phyloP scores from a whole-genome alignment of 768 basidiomycete species.

The Asterophora lycoperdoides region DNA sequence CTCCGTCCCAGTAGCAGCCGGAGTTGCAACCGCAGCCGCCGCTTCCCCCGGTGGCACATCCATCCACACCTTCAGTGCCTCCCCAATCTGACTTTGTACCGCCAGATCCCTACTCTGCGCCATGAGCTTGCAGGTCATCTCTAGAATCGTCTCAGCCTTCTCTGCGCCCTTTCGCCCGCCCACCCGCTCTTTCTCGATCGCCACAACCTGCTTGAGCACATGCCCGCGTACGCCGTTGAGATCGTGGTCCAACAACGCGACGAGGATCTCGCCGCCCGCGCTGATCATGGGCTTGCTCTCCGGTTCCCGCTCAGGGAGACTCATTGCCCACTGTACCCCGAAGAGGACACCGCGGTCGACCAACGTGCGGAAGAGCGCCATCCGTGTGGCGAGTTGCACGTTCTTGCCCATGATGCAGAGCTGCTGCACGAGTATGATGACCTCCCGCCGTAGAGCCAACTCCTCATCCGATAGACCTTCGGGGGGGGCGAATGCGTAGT shows the following conservation, averaged over 20 bases:
- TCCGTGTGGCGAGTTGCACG: conserved; percentile 82
- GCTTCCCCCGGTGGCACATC: conserved; percentile 59
- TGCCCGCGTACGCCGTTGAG: conserved; percentile 80
- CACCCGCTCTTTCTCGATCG: conserved; percentile 62
- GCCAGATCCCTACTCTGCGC: conserved; percentile 79
- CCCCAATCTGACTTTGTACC: conserved; percentile 86
- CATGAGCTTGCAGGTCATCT: conserved; percentile 73
- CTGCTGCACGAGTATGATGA: conserved; percentile 86
- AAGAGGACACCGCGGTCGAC: conserved; percentile 86
- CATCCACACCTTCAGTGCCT: conserved; percentile 77
- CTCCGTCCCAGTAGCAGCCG: conserved; percentile 32
- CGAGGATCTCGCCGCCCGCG: conserved; percentile 81
- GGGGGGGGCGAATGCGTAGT: conserved; percentile 55
- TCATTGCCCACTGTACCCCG: conserved; percentile 90
- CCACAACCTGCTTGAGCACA: conserved; percentile 74
- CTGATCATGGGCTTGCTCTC: conserved; percentile 58
- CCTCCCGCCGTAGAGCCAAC: conserved; percentile 60
- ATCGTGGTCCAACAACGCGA: conserved; percentile 87
- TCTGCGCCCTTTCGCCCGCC: conserved; percentile 52
- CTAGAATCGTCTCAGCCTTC: conserved; percentile 69
- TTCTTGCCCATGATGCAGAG: conserved; percentile 96
- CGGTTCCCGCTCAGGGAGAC: conserved; percentile 55
- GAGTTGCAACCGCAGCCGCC: conserved; percentile 11
- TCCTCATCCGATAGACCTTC: conserved; percentile 54
- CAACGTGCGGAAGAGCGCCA: conserved; percentile 80